A percentile compares a stretch with the other conserved stretches of the same genome.
Conservation (phyloP, 2,329 filamentous ascomycete species). For the Ascochyta rabiei region DNA sequence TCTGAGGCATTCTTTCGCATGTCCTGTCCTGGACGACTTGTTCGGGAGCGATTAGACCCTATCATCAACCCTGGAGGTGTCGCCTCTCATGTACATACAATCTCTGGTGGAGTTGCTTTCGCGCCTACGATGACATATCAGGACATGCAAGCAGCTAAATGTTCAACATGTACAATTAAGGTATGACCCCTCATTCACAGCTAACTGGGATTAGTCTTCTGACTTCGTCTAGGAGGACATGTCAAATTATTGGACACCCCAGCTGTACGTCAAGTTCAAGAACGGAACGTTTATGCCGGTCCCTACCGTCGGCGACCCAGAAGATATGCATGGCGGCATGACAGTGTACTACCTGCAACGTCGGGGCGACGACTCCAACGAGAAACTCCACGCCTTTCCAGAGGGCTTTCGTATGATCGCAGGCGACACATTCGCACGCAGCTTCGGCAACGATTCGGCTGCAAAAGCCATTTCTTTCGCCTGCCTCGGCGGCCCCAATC, state of each 20-base stretch:
- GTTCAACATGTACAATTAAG: slow-evolving; percentile 71
- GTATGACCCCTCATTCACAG: slow-evolving; percentile 39
- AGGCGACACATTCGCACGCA: slow-evolving; percentile 67
- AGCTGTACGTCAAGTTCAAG: slow-evolving; percentile 66
- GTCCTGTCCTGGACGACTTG: slow-evolving; percentile 35
- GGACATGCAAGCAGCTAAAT: slow-evolving; percentile 64
- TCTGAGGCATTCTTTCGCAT: slow-evolving; percentile 38
- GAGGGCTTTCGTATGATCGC: slow-evolving; percentile 72
- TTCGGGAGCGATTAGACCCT: slow-evolving; percentile 66
- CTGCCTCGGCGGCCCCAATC: slow-evolving; percentile 57
- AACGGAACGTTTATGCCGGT: slow-evolving; percentile 63
- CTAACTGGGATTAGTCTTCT: not conserved
- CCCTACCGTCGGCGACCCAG: slow-evolving; percentile 59
- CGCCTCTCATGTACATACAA: slow-evolving; percentile 70
- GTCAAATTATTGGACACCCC: slow-evolving; percentile 79
- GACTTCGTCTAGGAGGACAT: slow-evolving; percentile 23
- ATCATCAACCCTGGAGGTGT: slow-evolving; percentile 67
- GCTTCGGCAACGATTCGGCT: slow-evolving; percentile 54
- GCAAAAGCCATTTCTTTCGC: slow-evolving; percentile 61
- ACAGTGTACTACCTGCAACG: slow-evolving; percentile 73
- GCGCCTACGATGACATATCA: slow-evolving; percentile 66
- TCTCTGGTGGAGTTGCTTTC: slow-evolving; percentile 75
- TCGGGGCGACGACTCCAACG: slow-evolving; percentile 59
- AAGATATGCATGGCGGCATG: slow-evolving; percentile 62
- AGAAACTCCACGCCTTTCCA: slow-evolving; percentile 73